These are phyloP conservation scores for Thymus quinquecostatus DNA, from an alignment of 257 asterid genomes.

Conservation along the genomic window DNA sequence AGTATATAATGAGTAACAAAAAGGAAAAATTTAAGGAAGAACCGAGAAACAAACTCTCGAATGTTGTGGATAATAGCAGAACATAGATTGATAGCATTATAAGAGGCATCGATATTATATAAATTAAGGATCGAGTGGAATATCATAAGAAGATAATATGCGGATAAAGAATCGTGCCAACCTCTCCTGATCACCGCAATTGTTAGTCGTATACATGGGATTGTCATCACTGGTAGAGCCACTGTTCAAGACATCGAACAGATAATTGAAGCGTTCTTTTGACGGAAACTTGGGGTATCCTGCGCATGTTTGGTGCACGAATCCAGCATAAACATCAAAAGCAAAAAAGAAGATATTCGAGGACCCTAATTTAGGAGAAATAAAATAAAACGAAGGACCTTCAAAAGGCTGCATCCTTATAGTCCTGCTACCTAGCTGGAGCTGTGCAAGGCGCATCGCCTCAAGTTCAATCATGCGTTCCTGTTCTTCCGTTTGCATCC, in stretches of 20 bases:
- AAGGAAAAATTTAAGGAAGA: not conserved
- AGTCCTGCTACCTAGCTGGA: slow-evolving; percentile 53
- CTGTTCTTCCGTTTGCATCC: slow-evolving; percentile 58
- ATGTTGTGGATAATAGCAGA: no score
- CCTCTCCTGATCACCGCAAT: slow-evolving; percentile 67
- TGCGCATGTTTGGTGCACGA: slow-evolving; percentile 31
- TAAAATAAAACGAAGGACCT: slow-evolving; percentile 40
- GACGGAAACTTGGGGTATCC: slow-evolving; percentile 52
- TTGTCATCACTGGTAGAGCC: slow-evolving; percentile 52
- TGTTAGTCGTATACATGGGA: slow-evolving; percentile 40
- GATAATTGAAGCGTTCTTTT: slow-evolving; percentile 48
- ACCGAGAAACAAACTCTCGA: no score
- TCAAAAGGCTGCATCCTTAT: slow-evolving; percentile 41
- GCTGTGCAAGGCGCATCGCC: slow-evolving; percentile 59
- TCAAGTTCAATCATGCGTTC: slow-evolving; percentile 58
- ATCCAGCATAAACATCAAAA: not conserved
- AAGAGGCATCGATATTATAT: no score
- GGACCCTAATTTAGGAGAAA: no score
- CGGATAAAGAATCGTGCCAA: slow-evolving; percentile 24
- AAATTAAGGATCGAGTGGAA: no score
- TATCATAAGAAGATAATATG: not conserved
- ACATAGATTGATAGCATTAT: no score
- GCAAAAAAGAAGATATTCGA: not conserved
- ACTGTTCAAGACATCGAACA: slow-evolving; percentile 44
- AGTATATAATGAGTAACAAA: not conserved